phyloP scores from a whole-genome alignment of 2,329 filamentous ascomycete genomes.

The Fusarium buxicola region DNA sequence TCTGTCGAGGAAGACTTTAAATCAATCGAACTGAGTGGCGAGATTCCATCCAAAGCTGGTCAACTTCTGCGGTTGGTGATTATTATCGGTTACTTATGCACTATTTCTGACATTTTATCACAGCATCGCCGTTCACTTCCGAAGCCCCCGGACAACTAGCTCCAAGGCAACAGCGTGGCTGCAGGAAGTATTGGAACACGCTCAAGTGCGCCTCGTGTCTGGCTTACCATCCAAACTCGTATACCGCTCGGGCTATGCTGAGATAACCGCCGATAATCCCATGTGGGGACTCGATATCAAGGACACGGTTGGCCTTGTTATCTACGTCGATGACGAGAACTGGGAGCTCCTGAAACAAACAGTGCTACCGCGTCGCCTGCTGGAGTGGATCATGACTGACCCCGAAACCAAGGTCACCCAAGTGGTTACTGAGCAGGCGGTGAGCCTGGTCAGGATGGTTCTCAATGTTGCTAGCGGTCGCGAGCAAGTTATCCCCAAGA shows the following conservation, averaged over 20 bases:
- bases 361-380: constrained; percentile 33
- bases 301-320: constrained; percentile 30
- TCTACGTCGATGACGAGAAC: constrained; percentile 38
- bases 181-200: constrained; percentile 29
- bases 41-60: constrained; percentile 34
- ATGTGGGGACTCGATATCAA: constrained; percentile 34
- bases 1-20: constrained; percentile 25
- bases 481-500: constrained; percentile 24
- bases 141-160: constrained; percentile 31
- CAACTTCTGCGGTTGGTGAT: constrained; percentile 32
- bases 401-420: constrained; percentile 18
- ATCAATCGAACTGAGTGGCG: constrained; percentile 29
- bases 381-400: constrained; percentile 43
- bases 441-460: constrained; percentile 33
- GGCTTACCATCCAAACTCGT: constrained; percentile 20
- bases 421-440: constrained; percentile 27
- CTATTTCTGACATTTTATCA: background rate
- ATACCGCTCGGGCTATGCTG: constrained; percentile 24
- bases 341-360: constrained; percentile 36
- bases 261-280: constrained; percentile 28
- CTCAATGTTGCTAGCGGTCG: constrained; percentile 27
- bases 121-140: constrained; percentile 37
- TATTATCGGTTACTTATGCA: accelerated
- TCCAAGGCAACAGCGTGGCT: constrained; percentile 25
- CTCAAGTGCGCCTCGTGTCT: constrained; percentile 22